Conservation (phyloP, 2,329 filamentous ascomycete species). For the Neofusicoccum umdonicola region DNA sequence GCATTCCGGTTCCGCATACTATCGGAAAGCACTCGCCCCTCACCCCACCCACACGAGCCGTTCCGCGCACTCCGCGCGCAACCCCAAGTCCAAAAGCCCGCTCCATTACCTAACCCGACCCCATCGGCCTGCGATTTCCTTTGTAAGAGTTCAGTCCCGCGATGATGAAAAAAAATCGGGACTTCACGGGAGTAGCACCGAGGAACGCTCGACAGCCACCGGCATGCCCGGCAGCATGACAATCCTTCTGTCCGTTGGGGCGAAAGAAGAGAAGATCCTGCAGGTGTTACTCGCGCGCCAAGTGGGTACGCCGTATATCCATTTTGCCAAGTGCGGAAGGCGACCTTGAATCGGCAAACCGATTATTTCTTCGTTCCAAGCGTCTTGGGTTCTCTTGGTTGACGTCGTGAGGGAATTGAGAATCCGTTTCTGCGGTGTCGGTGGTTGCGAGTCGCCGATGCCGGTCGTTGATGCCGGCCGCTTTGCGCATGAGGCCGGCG, state of each 20-base stretch:
- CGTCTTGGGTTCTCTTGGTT: no score
- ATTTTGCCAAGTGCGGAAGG: no score
- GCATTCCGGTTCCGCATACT: neutral
- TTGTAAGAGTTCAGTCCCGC: neutral
- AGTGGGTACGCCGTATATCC: no score
- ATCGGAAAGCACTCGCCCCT: neutral
- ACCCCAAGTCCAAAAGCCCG: neutral
- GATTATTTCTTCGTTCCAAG: no score
- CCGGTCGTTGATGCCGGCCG: neutral
- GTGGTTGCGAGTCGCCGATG: neutral
- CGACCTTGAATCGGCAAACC: no score
- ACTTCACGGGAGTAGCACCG: no score
- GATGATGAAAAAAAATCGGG: neutral
- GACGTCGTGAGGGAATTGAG: neutral
- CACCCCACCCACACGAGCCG: neutral
- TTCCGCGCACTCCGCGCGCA: neutral
- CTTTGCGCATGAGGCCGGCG: neutral
- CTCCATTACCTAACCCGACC: neutral
- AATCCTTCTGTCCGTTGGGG: no score
- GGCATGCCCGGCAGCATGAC: no score
- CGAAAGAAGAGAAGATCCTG: no score
- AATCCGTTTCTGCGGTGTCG: neutral
- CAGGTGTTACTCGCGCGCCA: no score
- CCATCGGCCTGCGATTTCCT: neutral
- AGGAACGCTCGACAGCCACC: no score